Base-by-base conservation (phyloP, 805 yeast species). In the Candida alai region DNA sequence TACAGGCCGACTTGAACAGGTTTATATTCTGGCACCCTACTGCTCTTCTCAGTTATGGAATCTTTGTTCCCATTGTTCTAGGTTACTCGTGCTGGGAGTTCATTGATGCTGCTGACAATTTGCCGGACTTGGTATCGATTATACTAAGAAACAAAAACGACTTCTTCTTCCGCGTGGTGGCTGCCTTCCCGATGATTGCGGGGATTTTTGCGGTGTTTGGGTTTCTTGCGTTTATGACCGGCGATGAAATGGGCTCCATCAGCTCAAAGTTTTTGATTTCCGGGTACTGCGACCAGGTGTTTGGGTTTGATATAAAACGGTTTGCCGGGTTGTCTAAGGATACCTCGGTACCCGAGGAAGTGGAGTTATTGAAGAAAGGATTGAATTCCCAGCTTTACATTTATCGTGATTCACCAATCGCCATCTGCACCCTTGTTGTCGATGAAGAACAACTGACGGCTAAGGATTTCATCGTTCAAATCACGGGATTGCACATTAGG, bases 331-430 rank as follows among this genome's bases (percentile, higher is more conserved):
- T 44, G 19, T 24, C 45, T 17, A 41, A 49, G 18, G 47, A 46
- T 35, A 39, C 44, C 29, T 48, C 36, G 31, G 51, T 47, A 20
- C 46, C 49, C 19, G 27, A 41, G 24, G 44, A 51, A 19, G 40
- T 34, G 32, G 52, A 39, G 37, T 66, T 57, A 44, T 62, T 45
- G 45, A 49, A 32, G 41, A 47, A 46, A 14, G 71, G 73, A 14
- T 61, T 66, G 11, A 73, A 79, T 44, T 65, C 86, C 1, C 73
- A 71, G 32, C 49, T 80, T 24, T 66, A 82, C 18, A 52, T 73
- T 12, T 84, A 83, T 59, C 73, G 89, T 49, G 74, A 73, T n/a
- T 64, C 79, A 1, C 89, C 93, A 12, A 78, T 84, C 50, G 87
- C 88, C 0, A 62, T 79, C 23, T 62, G 73, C 19, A 68, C 80